phyloP scores from a whole-genome alignment of 768 basidiomycete species.

The Auriscalpium vulgare region DNA sequence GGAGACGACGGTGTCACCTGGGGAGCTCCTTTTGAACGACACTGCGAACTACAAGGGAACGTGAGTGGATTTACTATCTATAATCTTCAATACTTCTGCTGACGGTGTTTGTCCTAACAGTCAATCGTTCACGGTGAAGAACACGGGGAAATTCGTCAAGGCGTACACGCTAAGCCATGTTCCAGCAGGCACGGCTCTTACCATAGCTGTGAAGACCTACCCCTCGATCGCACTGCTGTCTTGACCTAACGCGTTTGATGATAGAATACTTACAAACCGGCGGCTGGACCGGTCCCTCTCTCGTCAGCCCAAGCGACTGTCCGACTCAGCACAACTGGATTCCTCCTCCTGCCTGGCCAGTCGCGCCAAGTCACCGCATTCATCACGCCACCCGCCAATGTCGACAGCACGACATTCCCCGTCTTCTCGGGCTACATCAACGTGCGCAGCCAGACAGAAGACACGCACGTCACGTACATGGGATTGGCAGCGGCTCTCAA shows the following conservation, averaged over 20 bases:
- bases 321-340: constrained; percentile 32
- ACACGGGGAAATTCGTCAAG: constrained; percentile 36
- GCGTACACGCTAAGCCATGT: constrained; percentile 43
- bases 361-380: constrained; percentile 32
- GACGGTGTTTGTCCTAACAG: constrained; percentile 17
- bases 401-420: constrained; percentile 38
- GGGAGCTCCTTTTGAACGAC: constrained; percentile 54
- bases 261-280: constrained; percentile 34
- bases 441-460: constrained; percentile 26
- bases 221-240: background rate
- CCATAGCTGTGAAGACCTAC: constrained; percentile 31
- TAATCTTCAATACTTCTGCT: background rate
- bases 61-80: constrained; percentile 24
- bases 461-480: constrained; percentile 37
- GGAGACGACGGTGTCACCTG: constrained; percentile 43
- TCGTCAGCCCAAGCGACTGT: constrained; percentile 38
- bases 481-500: constrained; percentile 37
- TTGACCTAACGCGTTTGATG: background rate
- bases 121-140: constrained; percentile 44
- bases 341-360: constrained; percentile 39
- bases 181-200: constrained; percentile 47
- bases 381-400: constrained; percentile 39
- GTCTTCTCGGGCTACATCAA: constrained; percentile 54
- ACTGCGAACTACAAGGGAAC: constrained; percentile 42
- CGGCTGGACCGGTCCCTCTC: constrained; percentile 43